Evolutionary conservation across 345 rosid species (phyloP).

Genomic region (Pugionium dolabratum): DNA sequence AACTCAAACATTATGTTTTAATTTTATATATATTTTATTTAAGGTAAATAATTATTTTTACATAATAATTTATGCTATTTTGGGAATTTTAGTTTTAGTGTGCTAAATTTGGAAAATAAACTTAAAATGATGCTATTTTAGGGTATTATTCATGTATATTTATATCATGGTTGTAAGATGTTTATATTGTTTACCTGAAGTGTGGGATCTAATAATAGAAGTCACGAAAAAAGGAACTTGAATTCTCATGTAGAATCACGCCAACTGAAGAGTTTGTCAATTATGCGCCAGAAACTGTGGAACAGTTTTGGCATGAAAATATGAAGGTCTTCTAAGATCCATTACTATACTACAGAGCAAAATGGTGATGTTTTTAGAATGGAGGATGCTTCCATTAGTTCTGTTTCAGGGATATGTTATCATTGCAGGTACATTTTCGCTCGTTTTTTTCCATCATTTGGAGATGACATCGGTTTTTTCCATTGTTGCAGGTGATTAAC

Average conservation of each 20-base stretch:
- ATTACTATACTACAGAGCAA: constrained; percentile 77
- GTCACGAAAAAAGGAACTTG: constrained; percentile 88
- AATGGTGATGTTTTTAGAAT: constrained; percentile 72
- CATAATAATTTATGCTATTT: no score
- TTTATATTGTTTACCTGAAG: constrained; percentile 26
- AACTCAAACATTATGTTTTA: no score
- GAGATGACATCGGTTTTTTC: not conserved
- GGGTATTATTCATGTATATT: no score
- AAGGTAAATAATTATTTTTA: no score
- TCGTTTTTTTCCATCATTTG: not conserved
- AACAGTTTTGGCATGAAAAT: constrained; percentile 79
- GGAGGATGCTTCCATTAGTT: constrained; percentile 84
- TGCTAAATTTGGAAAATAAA: no score
- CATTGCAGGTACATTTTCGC: constrained; percentile 64
- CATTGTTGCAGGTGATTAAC: not conserved
- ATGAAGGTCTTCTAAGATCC: constrained; percentile 79
- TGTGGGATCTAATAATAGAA: constrained; percentile 71
- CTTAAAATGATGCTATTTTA: no score
- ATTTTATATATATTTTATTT: no score
- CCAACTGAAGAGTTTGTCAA: constrained; percentile 75
- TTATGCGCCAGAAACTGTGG: constrained; percentile 60
- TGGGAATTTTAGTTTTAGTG: no score
- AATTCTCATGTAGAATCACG: constrained; percentile 72
- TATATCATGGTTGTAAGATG: no score
- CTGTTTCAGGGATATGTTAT: constrained; percentile 84